A percentile compares a stretch with the other conserved stretches of the same genome.
These are phyloP conservation scores for Anaeromyces robustus DNA, from an alignment of 192 early-diverging fungal species.

Conservation along the genomic window DNA sequence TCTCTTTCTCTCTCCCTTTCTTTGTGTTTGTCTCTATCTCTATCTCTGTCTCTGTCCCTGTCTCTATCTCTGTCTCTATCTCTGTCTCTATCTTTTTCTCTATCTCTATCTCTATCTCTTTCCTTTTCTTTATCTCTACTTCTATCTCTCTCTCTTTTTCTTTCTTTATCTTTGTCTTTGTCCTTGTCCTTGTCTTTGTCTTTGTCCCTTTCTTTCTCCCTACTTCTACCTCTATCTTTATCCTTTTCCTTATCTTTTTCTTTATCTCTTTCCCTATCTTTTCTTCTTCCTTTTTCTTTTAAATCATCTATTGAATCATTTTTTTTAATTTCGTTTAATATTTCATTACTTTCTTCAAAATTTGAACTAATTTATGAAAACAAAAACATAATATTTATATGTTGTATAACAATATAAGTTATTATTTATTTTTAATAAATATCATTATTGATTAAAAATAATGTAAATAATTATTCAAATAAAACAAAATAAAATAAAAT, in stretches of 20 bases:
- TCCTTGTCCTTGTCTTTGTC: background rate
- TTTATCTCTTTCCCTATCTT: conserved; percentile 3
- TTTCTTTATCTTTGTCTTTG: background rate
- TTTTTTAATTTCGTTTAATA: too few relatives aligned
- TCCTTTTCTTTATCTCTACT: too few relatives aligned
- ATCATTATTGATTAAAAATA: too few relatives aligned
- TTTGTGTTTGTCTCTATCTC: background rate
- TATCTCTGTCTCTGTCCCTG: background rate
- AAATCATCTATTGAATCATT: too few relatives aligned
- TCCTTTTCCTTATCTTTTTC: background rate
- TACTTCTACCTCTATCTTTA: conserved; percentile 1
- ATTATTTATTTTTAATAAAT: too few relatives aligned
- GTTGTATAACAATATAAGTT: too few relatives aligned
- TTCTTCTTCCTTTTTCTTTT: conserved; percentile 12
- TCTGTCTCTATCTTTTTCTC: too few relatives aligned
- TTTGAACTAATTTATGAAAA: too few relatives aligned
- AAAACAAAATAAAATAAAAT: too few relatives aligned
- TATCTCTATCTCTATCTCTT: background rate
- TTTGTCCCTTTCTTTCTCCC: conserved; percentile 2
- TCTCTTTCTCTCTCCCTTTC: background rate
- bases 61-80: background rate
- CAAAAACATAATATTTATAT: too few relatives aligned
- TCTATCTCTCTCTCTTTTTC: background rate
- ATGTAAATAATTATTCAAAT: too few relatives aligned
- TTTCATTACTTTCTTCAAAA: too few relatives aligned